Evolutionary conservation across 2,329 filamentous ascomycete genomes (phyloP), one percentile per base, ranked within the genome.

Genomic region (Didymella lethalis): DNA sequence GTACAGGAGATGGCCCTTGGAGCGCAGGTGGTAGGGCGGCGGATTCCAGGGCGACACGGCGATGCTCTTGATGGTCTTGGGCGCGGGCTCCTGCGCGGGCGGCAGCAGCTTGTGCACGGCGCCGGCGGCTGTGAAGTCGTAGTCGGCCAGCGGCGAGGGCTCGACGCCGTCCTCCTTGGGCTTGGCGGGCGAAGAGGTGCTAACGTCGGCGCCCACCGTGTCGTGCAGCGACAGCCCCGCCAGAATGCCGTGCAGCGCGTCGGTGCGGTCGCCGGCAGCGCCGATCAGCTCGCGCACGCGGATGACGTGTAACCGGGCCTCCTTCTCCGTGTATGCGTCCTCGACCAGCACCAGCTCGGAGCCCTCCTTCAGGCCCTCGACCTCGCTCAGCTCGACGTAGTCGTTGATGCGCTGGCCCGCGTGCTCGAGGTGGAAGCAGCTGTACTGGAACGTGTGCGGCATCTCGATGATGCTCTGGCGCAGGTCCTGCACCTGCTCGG

Each of bases 271-370:
- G 41, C 93, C 93, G 41, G 94, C 89, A 69, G 94, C 94, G 48
- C 95, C 95, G 69, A 99, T 93, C 65, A 99, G 85, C 75, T 99
- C 95, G 64, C 95, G 86, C 62, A 97, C 90, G 66, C 95, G 86
- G 51, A 99, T 88, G 64, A 98, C 82, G 79, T 99, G 95, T 83
- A 99, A 90, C 65, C 96, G 89, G 29, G 95, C 94, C 80, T 99
- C 95, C 82, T 97, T 98, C 82, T 99, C 95, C 43, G 92, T 99
- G 78, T 99, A 99, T 45, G 96, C 92, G 74, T 99, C 95, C 79
- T 97, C 90, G 54, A 97, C 88, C 68, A 99, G 81, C 53, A 85
- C 86, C 58, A 97, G 85, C 71, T 93, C 90, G 34, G 93, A 90
- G 63, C 93, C 88, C 32, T 89, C 80, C 52, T 87, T 86, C 54